These are phyloP conservation scores for Arabidopsis lyrata DNA, from an alignment of 441 rosid species.

Conservation along the genomic window DNA sequence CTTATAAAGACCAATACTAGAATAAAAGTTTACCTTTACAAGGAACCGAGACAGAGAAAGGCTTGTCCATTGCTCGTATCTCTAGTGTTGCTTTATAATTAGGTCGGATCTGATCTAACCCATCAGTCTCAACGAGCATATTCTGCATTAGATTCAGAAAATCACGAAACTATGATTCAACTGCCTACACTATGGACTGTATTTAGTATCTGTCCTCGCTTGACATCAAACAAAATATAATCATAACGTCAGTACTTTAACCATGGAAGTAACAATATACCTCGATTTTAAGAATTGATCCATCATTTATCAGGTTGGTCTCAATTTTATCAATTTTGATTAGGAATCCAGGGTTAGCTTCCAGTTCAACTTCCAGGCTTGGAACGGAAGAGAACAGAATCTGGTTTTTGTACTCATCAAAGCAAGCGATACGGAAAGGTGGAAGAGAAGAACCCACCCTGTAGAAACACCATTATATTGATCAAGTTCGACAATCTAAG, in stretches of 20 bases:
- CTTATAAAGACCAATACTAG: background rate
- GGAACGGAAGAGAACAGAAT: slow-evolving; percentile 55
- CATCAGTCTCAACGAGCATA: slow-evolving; percentile 49
- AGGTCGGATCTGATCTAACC: slow-evolving; percentile 60
- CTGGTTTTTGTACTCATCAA: slow-evolving; percentile 59
- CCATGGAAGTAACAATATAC: slow-evolving; percentile 44
- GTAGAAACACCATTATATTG: slow-evolving; percentile 21
- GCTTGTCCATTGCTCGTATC: slow-evolving; percentile 48
- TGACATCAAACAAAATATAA: background rate
- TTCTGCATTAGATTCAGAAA: slow-evolving; percentile 47
- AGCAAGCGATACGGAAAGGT: slow-evolving; percentile 50
- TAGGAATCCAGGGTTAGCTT: slow-evolving; percentile 16
- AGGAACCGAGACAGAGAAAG: slow-evolving; percentile 51
- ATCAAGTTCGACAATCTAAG: background rate
- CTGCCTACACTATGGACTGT: slow-evolving; percentile 6
- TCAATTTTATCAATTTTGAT: slow-evolving; percentile 41
- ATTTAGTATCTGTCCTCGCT: too few relatives aligned
- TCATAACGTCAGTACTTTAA: slow-evolving; percentile 6
- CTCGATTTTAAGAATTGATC: slow-evolving; percentile 51
- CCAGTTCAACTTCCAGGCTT: slow-evolving; percentile 47
- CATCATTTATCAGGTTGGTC: slow-evolving; percentile 44
- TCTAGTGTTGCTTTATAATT: slow-evolving; percentile 54
- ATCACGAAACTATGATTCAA: background rate
- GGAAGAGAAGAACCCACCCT: slow-evolving; percentile 69
- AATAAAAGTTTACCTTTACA: slow-evolving; percentile 58